Evolutionary conservation across 2,329 filamentous ascomycete species (phyloP), one percentile per base, ranked within the genome.

Genomic region (Aphanocladium album): DNA sequence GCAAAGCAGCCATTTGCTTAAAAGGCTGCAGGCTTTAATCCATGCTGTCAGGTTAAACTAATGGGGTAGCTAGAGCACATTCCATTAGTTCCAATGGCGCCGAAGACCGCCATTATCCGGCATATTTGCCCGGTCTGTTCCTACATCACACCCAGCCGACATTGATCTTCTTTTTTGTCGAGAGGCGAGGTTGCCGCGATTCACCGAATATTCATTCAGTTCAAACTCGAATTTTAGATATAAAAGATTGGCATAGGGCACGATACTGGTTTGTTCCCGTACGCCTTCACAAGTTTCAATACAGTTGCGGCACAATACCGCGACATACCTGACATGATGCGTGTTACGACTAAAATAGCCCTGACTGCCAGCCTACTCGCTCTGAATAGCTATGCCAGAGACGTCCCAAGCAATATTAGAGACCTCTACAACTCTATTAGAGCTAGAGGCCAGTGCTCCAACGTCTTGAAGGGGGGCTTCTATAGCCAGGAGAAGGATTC

Each of bases 361-460:
- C 12, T 50, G 53, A 37, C 11, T 35, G 19, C 16, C 55, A 39
- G 35, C 35, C 35, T 39, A 16, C 35, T 39, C 35, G 12, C 35
- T 8, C 4, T 16, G 6, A 11, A 39, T 8, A 39, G 35, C 45
- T 19, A 35, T n/a, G 64, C 66, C 30, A 63, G 65, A 23, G 64
- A 65, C 35, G 58, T 70, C 14, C 69, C 71, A 1, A 17, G 62
- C 41, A 72, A 70, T 41, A 55, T 72, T 9, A 64, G 63, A 35
- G 56, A 62, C 30, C 68, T 77, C 50, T 73, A 73, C 66, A 66
- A 75, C 59, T 63, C 64, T 21, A 62, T 74, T 35, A 70, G 67
- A 35, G 65, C 59, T n/a, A 63, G 69, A 17, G 70, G 70, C 3
- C 49, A 60, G 1, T 76, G 74, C 63, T 64, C 63, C 41, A 69